Evolutionary conservation across 108 stramenopile genomes (phyloP).

Genomic region (Hondaea fermentalgiana): DNA sequence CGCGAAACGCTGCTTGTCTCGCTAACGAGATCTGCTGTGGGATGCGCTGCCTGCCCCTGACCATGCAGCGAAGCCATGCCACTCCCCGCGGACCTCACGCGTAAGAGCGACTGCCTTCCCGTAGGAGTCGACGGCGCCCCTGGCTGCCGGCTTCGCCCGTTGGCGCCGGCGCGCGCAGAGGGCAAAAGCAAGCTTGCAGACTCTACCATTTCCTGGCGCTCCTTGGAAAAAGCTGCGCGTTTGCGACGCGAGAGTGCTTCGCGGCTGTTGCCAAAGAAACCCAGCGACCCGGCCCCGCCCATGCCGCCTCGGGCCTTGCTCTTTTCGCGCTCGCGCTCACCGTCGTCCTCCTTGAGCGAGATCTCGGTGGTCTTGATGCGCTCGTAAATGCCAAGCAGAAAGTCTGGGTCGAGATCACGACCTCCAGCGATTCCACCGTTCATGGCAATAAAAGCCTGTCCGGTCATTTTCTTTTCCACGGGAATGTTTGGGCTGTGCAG

Average conservation of each 20-base stretch:
- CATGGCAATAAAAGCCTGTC: constrained; percentile 66
- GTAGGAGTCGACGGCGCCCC: not conserved
- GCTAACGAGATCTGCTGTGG: not conserved
- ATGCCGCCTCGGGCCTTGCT: constrained; percentile 25
- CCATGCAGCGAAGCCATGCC: not conserved
- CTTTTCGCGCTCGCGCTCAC: constrained; percentile 57
- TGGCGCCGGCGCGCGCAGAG: not conserved
- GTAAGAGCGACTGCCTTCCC: constrained; percentile 34
- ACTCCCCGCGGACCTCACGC: constrained; percentile 54
- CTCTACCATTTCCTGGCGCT: constrained; percentile 84
- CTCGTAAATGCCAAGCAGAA: constrained; percentile 81
- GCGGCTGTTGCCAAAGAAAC: not conserved
- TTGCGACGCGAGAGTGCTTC: constrained; percentile 27
- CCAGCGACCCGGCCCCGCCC: not conserved
- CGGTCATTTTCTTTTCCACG: constrained; percentile 87
- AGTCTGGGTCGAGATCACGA: constrained; percentile 74
- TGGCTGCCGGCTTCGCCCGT: not conserved
- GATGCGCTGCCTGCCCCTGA: not conserved
- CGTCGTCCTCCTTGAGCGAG: constrained; percentile 89
- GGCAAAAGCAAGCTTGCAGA: not conserved
- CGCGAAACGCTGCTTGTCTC: not conserved
- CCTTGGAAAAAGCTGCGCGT: constrained; percentile 59
- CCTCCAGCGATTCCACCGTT: constrained; percentile 94
- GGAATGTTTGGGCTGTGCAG: constrained; percentile 93
- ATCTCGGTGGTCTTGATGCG: constrained; percentile 84